Evolutionary conservation across 352 stramenopile species (phyloP).

Genomic region (Pythium dissimile): DNA sequence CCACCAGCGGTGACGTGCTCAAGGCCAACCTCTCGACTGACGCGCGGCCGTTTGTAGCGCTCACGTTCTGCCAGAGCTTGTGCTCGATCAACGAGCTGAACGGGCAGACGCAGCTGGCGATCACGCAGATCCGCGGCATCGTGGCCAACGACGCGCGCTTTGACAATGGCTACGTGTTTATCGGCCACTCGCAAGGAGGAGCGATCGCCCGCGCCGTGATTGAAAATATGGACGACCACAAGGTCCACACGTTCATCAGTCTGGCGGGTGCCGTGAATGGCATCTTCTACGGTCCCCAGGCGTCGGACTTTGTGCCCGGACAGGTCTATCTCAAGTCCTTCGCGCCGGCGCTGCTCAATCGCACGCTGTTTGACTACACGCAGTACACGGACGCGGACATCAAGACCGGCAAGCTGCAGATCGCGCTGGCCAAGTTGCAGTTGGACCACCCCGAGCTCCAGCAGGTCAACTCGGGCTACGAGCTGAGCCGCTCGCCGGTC

Average conservation of each 20-base stretch:
- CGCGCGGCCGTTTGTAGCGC: conserved; percentile 29
- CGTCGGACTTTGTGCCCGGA: conserved; percentile 23
- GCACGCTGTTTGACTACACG: conserved; percentile 29
- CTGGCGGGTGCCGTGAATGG: conserved; percentile 42
- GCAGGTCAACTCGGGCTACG: conserved; percentile 30
- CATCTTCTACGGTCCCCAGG: conserved; percentile 39
- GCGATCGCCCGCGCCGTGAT: conserved; percentile 36
- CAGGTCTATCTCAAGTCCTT: conserved; percentile 28
- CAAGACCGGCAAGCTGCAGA: conserved; percentile 32
- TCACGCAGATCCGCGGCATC: conserved; percentile 35
- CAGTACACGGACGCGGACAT: conserved; percentile 22
- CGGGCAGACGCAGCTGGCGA: conserved; percentile 33
- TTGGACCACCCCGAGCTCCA: conserved; percentile 26
- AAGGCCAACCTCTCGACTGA: conserved; percentile 34
- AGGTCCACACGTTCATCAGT: conserved; percentile 37
- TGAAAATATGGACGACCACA: conserved; percentile 54
- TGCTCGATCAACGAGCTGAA: conserved; percentile 31
- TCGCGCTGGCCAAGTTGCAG: conserved; percentile 27
- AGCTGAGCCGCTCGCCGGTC: conserved; percentile 33
- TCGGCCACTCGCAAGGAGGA: conserved; percentile 44
- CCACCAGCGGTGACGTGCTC: conserved; percentile 24
- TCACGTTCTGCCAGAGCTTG: conserved; percentile 33
- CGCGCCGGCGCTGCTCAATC: conserved; percentile 18
- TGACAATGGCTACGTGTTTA: conserved; percentile 42
- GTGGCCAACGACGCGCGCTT: conserved; percentile 30